Base-by-base conservation (phyloP, 2,329 filamentous ascomycete species). In the Hypoxylon sp. region DNA sequence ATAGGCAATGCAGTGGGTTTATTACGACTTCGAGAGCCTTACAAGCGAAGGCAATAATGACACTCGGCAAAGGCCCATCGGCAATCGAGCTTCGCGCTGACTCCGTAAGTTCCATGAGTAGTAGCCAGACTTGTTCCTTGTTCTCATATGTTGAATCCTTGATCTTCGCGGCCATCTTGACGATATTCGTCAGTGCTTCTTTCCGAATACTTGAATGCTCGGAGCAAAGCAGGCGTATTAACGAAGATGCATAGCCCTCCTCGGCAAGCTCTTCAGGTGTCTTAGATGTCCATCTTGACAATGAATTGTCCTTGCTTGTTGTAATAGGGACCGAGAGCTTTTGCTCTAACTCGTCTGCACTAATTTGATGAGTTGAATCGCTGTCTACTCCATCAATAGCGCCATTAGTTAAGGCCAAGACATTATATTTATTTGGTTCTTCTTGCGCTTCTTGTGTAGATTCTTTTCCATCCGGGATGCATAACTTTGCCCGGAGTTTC, bases 1-100 rank as follows among this genome's bases (percentile, higher is more conserved):
- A 98, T 39, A 98, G 87, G 67, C 88, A 88, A 76, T 97, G 93
- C 14, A 94, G 85, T 0, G 95, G 95, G 68, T 93, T 90, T 22
- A 85, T 87, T 50, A 97, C 81, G 14, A 97, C 88, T 1, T 86
- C 82, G 6, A 97, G 84, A 1, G 90, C 89, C 71, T 89, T 88
- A 51, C 87, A 85, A 6, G 93, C 91, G 74, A 97, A 96, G 10
- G 91, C 88, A n/a, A 90, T 87, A 5, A 93, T 89, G 11, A 93
- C 85, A 67, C 91, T 93, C 0, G 94, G 91, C 3, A 97, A 83
- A 0, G 91, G 86, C 2, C 81, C 81, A 6, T 82, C 80, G 47
- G 88, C 82, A 51, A 91, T 85, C 37, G 83, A 77, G 6, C 82
- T 77, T 61, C 84, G 86, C 11, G 88, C 87, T 0, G 94, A 96